Percentiles rank a stretch among this genome's conserved stretches.
Evolutionary conservation across 2,329 filamentous ascomycete species (phyloP).

Genomic region (Chalaropsis thielavioides): DNA sequence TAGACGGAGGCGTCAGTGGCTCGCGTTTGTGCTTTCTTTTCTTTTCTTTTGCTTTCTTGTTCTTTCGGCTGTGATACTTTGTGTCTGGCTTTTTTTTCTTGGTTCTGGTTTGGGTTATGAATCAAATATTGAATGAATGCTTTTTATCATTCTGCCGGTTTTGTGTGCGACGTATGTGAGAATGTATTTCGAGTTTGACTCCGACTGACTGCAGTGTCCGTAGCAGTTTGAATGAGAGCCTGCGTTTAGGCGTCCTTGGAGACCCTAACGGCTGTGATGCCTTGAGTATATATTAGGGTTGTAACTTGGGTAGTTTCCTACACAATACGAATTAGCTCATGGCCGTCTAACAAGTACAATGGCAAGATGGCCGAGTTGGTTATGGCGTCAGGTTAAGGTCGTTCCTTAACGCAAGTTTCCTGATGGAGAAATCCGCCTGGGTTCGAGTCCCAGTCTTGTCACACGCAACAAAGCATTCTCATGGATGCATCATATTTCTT

Average conservation of each 20-base stretch:
- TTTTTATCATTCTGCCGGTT: background rate
- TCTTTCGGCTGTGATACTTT: background rate
- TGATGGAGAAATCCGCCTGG: slow-evolving; percentile 18
- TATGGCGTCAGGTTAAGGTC: slow-evolving; percentile 27
- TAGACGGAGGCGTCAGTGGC: slow-evolving; percentile 20
- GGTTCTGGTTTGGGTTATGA: background rate
- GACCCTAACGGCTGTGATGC: background rate
- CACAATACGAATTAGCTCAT: background rate
- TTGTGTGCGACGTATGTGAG: no score
- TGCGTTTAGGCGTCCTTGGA: no score
- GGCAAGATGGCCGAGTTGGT: slow-evolving; percentile 27
- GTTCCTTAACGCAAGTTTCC: slow-evolving; percentile 18
- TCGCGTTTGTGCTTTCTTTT: background rate
- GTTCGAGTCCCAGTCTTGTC: slow-evolving; percentile 18
- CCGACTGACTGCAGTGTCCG: no score
- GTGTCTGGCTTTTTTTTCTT: background rate
- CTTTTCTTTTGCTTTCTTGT: background rate
- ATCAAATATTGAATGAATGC: slow-evolving; percentile 7
- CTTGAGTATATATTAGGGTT: background rate
- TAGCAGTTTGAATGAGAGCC: no score
- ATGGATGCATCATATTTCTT: background rate
- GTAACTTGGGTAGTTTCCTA: background rate
- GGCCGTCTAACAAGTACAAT: background rate
- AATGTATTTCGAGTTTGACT: no score
- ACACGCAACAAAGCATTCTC: background rate